phyloP scores from a whole-genome alignment of 106 monocot genomes.

The Iris macrosiphon region DNA sequence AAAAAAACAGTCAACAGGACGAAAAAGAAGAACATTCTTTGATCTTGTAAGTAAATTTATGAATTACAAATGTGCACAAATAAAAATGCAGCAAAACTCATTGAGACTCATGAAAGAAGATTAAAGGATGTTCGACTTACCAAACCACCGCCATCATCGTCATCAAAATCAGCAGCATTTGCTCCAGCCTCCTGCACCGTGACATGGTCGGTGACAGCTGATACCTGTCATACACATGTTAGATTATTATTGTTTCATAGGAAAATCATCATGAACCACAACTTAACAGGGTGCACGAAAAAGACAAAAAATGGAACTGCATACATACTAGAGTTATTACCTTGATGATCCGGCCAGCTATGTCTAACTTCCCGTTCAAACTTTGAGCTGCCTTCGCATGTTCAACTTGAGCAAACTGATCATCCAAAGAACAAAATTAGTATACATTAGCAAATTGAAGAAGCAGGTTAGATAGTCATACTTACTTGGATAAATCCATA shows the following conservation, averaged over 20 bases:
- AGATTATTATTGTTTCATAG: too few relatives aligned
- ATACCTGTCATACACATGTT: constrained; percentile 40
- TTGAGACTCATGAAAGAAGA: too few relatives aligned
- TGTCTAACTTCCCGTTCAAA: constrained; percentile 81
- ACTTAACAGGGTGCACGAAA: too few relatives aligned
- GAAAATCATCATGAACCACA: too few relatives aligned
- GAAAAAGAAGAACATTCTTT: too few relatives aligned
- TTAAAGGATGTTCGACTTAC: too few relatives aligned
- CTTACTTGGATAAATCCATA: constrained; percentile 83
- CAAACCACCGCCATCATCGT: constrained; percentile 91
- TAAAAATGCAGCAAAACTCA: too few relatives aligned
- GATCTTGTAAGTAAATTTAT: too few relatives aligned
- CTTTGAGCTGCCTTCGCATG: constrained; percentile 67
- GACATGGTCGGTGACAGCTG: constrained; percentile 67
- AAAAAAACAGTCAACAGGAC: too few relatives aligned
- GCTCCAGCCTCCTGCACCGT: constrained; percentile 44
- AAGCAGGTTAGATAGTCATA: background rate
- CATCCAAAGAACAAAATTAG: background rate
- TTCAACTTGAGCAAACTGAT: constrained; percentile 65
- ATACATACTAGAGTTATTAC: constrained; percentile 14
- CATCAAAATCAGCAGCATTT: constrained; percentile 74
- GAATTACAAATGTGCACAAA: too few relatives aligned
- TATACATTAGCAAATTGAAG: background rate
- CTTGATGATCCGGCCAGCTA: constrained; percentile 70
- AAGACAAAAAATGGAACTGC: background rate